Evolutionary conservation across 805 yeast genomes (phyloP).

Genomic region (Cyberlindnera misumaiensis): DNA sequence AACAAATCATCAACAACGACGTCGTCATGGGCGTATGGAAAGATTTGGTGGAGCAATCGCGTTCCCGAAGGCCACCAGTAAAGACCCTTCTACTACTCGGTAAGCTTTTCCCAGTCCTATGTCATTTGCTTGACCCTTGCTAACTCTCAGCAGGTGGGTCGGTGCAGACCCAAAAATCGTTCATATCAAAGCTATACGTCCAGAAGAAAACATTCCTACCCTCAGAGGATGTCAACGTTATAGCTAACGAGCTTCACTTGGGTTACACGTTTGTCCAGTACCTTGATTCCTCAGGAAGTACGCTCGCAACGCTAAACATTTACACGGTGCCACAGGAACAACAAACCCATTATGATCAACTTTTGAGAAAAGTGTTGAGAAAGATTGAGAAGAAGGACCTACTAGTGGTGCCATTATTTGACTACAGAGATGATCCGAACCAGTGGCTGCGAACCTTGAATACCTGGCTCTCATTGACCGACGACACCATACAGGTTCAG

Average conservation of each 20-base stretch:
- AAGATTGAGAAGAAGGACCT: conserved; percentile 1
- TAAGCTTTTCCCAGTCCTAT: not conserved
- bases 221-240: conserved; percentile 1
- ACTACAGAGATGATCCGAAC: conserved; percentile 12
- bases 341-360: not conserved
- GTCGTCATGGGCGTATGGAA: conserved; percentile 14
- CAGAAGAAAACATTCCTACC: conserved; percentile 5
- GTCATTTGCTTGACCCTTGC: not conserved
- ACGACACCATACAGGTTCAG: not conserved
- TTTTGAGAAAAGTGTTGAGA: not conserved
- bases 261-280: conserved; percentile 18
- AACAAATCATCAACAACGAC: not conserved
- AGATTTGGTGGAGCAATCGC: conserved; percentile 5
- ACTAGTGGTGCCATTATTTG: conserved; percentile 12
- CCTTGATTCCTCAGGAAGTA: conserved; percentile 11
- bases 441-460: conserved; percentile 8
- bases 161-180: conserved; percentile 5
- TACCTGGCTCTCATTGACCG: not conserved
- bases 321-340: conserved; percentile 11
- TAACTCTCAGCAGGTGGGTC: conserved; percentile 11
- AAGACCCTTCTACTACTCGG: conserved; percentile 1
- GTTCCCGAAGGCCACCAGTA: conserved; percentile 1
- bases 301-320: conserved; percentile 13
- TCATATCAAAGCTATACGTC: conserved; percentile 10
- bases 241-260: conserved; percentile 12